Evolutionary conservation across 2,329 filamentous ascomycete species (phyloP).

Genomic region (Cladosporium austrohemisphaericum): DNA sequence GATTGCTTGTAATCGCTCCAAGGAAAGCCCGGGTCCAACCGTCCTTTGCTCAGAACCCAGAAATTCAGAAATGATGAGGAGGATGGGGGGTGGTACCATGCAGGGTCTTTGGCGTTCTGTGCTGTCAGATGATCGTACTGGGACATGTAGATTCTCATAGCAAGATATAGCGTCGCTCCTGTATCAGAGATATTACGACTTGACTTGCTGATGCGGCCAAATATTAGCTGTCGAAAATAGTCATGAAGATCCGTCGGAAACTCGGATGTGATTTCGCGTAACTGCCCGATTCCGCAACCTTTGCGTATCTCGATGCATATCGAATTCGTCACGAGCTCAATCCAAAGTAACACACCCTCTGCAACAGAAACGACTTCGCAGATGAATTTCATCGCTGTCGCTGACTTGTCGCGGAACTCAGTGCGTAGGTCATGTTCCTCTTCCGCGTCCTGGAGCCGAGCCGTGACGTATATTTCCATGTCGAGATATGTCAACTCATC

Average conservation of each 20-base stretch:
- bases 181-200: neutral
- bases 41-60: neutral
- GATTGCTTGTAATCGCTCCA: neutral
- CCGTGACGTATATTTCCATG: neutral
- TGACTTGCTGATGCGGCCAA: neutral
- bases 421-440: neutral
- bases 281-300: neutral
- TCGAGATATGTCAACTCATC: neutral
- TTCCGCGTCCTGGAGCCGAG: neutral
- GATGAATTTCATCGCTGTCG: neutral
- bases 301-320: neutral
- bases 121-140: too few relatives aligned
- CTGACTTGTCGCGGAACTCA: neutral
- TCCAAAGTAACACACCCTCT: slow-evolving; percentile 5
- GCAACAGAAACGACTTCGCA: neutral
- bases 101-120: neutral
- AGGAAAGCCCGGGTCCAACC: neutral
- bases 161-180: neutral
- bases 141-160: neutral
- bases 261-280: neutral
- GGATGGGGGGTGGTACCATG: neutral
- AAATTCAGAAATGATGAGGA: neutral
- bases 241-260: neutral
- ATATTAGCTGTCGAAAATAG: neutral
- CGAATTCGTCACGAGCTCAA: neutral